Evolutionary conservation across 1,284 basidiomycete species (phyloP), one percentile per base, ranked within the genome.

Genomic region (Violaceomyces palustris): DNA sequence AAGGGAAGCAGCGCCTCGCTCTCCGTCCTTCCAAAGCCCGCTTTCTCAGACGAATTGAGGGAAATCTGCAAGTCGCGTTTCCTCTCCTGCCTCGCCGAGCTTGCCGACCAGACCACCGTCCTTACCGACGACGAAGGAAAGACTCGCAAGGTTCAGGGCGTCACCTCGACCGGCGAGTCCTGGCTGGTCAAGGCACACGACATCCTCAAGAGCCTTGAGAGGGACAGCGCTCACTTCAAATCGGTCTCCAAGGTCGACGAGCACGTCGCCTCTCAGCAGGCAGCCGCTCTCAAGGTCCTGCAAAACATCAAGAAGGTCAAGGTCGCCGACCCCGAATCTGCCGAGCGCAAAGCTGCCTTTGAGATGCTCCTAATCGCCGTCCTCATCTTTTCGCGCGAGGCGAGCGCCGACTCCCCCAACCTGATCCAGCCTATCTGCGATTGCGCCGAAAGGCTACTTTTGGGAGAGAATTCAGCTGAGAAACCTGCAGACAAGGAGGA

Each of bases 171-270:
- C 43, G 87, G 88, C 19, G 79, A 84, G 60, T 82, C 86, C 43
- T 96, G 91, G 92, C 76, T 88, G 3, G 78, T 82, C 6, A 83
- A 82, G 62, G 81, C 83, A 4, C 77, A 90, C 26, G 74, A 77
- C 4, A 81, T 80, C 6, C 78, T 94, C 45, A 75, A 78, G 19
- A 63, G 64, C 18, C 71, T 90, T 24, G 82, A 86, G 66, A 77
- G 78, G 42, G 86, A 92, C 70, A 67, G 69, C 25, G 88, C 87
- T 72, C 84, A 88, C 64, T 80, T 54, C 36, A 44, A 35, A n/a
- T 51, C 45, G 21, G 45, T 47, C 35, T 57, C 59, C 27, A 53
- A 52, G 12, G 50, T 48, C 25, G 61, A 55, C 14, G 57, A 50
- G 17, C 52, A 59, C 25, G 56, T 61, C n/a, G 50, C 45, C 6